A percentile compares a stretch with the other conserved stretches of the same genome.
Evolutionary conservation across 805 yeast species (phyloP).

Genomic region (Saccharomycopsis fermentans): DNA sequence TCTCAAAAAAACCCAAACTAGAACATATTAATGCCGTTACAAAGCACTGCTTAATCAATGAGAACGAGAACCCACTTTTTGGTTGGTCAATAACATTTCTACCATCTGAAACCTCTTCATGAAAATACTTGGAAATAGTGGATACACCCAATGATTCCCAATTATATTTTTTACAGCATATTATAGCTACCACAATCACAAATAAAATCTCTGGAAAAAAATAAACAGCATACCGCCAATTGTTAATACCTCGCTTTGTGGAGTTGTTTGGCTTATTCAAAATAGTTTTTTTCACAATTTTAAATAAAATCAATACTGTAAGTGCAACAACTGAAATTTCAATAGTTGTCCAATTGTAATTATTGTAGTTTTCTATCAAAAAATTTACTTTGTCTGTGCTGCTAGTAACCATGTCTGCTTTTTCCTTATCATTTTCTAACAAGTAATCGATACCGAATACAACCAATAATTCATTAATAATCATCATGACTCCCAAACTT

Average conservation of each 20-base stretch:
- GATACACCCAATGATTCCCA: constrained; percentile 31
- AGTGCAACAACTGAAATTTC: constrained; percentile 48
- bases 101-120: constrained; percentile 21
- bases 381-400: constrained; percentile 48
- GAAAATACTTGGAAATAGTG: constrained; percentile 29
- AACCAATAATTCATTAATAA: constrained; percentile 60
- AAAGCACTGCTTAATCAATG: constrained; percentile 27
- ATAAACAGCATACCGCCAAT: constrained; percentile 21
- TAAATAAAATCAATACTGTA: constrained; percentile 31
- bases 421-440: constrained; percentile 20
- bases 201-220: constrained; percentile 80
- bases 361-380: constrained; percentile 36
- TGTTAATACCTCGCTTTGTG: constrained; percentile 24
- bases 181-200: constrained; percentile 55
- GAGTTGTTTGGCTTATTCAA: constrained; percentile 20
- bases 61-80: constrained; percentile 18
- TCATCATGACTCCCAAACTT: constrained; percentile 81
- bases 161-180: constrained; percentile 33
- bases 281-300: constrained; percentile 27
- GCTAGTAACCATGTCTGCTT: constrained; percentile 1
- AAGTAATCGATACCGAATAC: constrained; percentile 73
- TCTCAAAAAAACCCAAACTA: constrained; percentile 81
- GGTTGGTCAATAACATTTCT: constrained; percentile 52
- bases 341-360: constrained; percentile 47
- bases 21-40: constrained; percentile 41